Percentiles rank a stretch among this genome's conserved stretches.
Evolutionary conservation across 768 basidiomycete genomes (phyloP).

Genomic region (Phaffia australis): DNA sequence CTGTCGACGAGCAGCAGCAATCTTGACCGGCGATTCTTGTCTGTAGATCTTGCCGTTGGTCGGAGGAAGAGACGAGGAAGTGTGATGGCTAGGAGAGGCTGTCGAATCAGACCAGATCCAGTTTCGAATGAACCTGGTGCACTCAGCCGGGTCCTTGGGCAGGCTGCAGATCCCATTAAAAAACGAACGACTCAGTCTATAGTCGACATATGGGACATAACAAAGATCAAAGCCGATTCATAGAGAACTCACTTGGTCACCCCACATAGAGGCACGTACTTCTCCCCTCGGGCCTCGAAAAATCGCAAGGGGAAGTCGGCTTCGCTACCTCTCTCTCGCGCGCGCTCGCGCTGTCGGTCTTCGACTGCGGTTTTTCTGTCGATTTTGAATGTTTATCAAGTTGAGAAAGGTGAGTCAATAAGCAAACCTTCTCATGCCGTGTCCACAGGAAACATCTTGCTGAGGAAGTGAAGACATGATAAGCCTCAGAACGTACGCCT

Average conservation of each 20-base stretch:
- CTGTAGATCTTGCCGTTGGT: too few species aligned
- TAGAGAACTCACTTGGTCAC: conserved; percentile 34
- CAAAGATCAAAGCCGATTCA: conserved; percentile 42
- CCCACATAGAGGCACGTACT: conserved; percentile 68
- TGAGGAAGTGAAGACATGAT: background rate
- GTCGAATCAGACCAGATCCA: conserved; percentile 57
- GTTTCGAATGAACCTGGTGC: conserved; percentile 54
- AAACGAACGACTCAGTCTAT: background rate
- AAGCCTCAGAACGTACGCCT: conserved; percentile 41
- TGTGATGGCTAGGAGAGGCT: too few species aligned
- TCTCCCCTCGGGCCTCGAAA: conserved; percentile 65
- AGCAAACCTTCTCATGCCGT: too few species aligned
- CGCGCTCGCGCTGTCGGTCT: conserved; percentile 77
- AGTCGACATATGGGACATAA: background rate
- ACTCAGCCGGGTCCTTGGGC: conserved; percentile 57
- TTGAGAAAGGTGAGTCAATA: background rate
- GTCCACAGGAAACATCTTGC: too few species aligned
- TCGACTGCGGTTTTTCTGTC: conserved; percentile 66
- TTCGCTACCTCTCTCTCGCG: conserved; percentile 63
- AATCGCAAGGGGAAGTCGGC: conserved; percentile 59
- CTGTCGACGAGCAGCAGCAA: too few species aligned
- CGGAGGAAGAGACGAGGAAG: too few species aligned
- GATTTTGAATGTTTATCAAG: too few species aligned
- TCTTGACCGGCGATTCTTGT: too few species aligned
- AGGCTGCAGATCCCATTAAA: conserved; percentile 44